Evolutionary conservation across 257 asterid genomes (phyloP).

Genomic region (Nicotiana sylvestris): DNA sequence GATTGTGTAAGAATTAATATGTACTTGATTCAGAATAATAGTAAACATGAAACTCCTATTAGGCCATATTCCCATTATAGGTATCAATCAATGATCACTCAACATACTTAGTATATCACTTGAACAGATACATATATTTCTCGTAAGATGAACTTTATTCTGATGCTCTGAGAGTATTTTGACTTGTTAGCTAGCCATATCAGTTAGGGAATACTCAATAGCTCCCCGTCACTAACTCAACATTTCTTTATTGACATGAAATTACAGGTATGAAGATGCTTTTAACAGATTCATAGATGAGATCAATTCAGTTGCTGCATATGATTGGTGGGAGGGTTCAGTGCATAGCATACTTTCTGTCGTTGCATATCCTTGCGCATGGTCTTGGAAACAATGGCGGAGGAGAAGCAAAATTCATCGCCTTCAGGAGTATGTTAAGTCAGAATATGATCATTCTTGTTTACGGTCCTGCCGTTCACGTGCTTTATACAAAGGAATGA

Average conservation of each 20-base stretch:
- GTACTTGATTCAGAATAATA: not conserved
- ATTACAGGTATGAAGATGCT: constrained; percentile 91
- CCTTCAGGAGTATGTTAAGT: constrained; percentile 90
- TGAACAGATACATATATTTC: not conserved
- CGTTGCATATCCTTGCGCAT: constrained; percentile 93
- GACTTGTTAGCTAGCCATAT: not conserved
- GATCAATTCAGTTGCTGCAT: constrained; percentile 86
- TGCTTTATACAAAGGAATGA: constrained; percentile 95
- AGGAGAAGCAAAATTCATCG: constrained; percentile 79
- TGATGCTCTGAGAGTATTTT: constrained; percentile 3
- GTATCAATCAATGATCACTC: not conserved
- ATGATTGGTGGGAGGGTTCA: constrained; percentile 99
- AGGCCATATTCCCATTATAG: not conserved
- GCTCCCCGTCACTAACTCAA: not conserved
- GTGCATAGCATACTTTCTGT: constrained; percentile 90
- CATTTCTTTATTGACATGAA: constrained; percentile 15
- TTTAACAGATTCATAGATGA: constrained; percentile 92
- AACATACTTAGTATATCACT: not conserved
- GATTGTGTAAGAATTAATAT: constrained; percentile 67
- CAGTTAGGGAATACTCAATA: not conserved
- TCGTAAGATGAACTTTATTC: constrained; percentile 1
- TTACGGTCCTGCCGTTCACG: constrained; percentile 92
- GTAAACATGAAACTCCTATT: not conserved
- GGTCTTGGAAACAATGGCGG: constrained; percentile 99
- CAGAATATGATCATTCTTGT: constrained; percentile 95